Percentiles rank a stretch among this genome's conserved stretches.
Conservation (phyloP, 306 rosid species). For the Cicer judaicum region DNA sequence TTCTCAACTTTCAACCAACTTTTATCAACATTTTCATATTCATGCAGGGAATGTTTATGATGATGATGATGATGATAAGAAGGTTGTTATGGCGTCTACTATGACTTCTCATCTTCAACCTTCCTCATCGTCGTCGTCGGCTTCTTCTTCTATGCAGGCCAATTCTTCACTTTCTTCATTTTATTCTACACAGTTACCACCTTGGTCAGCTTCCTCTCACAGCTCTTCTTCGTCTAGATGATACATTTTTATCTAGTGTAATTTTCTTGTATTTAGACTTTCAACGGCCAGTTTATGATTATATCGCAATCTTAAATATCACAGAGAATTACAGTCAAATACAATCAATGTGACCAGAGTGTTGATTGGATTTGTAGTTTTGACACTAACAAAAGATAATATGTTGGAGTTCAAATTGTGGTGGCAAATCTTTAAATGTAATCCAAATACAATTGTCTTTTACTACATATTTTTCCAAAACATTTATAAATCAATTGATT, state of each 20-base stretch:
- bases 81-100: slow-evolving; percentile 23
- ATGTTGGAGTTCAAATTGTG: too few species aligned
- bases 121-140: slow-evolving; percentile 31
- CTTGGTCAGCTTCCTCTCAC: slow-evolving; percentile 50
- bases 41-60: slow-evolving; percentile 36
- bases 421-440: too few species aligned
- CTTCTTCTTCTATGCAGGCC: slow-evolving; percentile 41
- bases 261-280: neutral
- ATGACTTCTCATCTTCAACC: slow-evolving; percentile 51
- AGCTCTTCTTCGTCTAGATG: slow-evolving; percentile 47
- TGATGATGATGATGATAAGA: slow-evolving; percentile 32
- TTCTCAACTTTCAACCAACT: slow-evolving; percentile 10
- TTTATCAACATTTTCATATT: slow-evolving; percentile 25
- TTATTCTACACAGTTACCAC: slow-evolving; percentile 38
- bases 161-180: slow-evolving; percentile 16
- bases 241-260: neutral
- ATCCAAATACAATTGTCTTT: neutral
- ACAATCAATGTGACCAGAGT: too few species aligned
- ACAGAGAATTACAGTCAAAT: too few species aligned
- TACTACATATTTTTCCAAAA: neutral
- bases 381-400: too few species aligned
- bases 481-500: neutral
- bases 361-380: too few species aligned
- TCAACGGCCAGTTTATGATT: too few species aligned
- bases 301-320: too few species aligned